These are phyloP conservation scores for Jatropha podagrica DNA, from an alignment of 441 rosid species.

Conservation along the genomic window DNA sequence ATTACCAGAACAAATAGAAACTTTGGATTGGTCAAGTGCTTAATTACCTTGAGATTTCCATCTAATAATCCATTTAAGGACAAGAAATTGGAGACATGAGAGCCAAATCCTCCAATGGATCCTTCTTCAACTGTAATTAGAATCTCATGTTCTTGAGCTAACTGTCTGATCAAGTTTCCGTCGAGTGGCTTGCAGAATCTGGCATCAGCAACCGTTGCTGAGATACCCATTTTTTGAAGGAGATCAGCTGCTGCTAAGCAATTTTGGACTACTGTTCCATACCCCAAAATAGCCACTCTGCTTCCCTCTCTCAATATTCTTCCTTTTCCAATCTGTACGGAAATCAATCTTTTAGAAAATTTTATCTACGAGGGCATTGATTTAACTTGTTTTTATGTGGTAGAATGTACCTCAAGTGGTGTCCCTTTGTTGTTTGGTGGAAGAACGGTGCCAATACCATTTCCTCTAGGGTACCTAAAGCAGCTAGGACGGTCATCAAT, in stretches of 20 bases:
- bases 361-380: background rate
- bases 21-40: background rate
- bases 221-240: constrained; percentile 34
- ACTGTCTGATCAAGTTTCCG: constrained; percentile 31
- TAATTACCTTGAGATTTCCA: constrained; percentile 52
- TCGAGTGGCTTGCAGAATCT: constrained; percentile 65
- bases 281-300: constrained; percentile 56
- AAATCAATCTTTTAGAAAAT: background rate
- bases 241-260: constrained; percentile 49
- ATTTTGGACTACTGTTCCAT: constrained; percentile 52
- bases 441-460: constrained; percentile 45
- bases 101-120: constrained; percentile 60
- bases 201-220: constrained; percentile 60
- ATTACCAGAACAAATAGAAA: no score
- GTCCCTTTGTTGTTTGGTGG: constrained; percentile 55
- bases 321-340: constrained; percentile 54
- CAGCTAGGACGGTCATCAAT: constrained; percentile 61
- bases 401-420: constrained; percentile 41
- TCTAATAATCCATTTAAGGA: constrained; percentile 51
- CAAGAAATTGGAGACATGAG: constrained; percentile 61
- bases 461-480: constrained; percentile 62
- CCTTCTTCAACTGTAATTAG: constrained; percentile 67
- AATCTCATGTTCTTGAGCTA: constrained; percentile 53
- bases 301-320: constrained; percentile 49
- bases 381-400: background rate